These are phyloP conservation scores for Senecio squalidus DNA, from an alignment of 140 eudicot species.

Conservation along the genomic window DNA sequence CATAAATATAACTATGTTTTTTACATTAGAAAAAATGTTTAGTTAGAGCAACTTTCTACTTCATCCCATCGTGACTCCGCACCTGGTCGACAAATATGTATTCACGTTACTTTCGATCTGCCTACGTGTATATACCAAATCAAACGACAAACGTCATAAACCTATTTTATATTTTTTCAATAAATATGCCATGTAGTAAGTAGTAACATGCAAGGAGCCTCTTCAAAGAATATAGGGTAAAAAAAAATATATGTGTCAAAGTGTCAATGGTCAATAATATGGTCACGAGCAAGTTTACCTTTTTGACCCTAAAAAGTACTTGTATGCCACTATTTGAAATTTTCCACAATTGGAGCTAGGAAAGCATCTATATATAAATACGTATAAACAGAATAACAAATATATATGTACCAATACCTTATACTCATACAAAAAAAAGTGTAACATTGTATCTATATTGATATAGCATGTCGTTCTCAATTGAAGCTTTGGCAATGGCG, in stretches of 20 bases:
- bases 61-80: too few relatives aligned
- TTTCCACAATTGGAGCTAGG: background rate
- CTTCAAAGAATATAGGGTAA: background rate
- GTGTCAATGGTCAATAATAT: conserved; percentile 11
- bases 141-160: too few relatives aligned
- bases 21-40: too few relatives aligned
- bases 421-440: background rate
- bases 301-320: conserved; percentile 2
- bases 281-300: conserved; percentile 17
- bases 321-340: conserved; percentile 4
- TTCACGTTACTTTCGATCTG: too few relatives aligned
- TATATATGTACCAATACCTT: background rate
- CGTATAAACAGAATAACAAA: background rate
- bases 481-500: background rate
- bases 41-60: too few relatives aligned
- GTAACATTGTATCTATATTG: background rate
- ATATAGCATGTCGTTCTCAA: background rate
- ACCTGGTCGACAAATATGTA: too few relatives aligned
- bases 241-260: background rate
- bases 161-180: too few relatives aligned
- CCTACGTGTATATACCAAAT: too few relatives aligned
- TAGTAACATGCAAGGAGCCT: background rate
- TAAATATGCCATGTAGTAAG: background rate
- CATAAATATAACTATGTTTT: too few relatives aligned
- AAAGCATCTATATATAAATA: conserved; percentile 1